These are phyloP conservation scores for Inosperma sp. DNA, from an alignment of 768 basidiomycete genomes.

Conservation along the genomic window DNA sequence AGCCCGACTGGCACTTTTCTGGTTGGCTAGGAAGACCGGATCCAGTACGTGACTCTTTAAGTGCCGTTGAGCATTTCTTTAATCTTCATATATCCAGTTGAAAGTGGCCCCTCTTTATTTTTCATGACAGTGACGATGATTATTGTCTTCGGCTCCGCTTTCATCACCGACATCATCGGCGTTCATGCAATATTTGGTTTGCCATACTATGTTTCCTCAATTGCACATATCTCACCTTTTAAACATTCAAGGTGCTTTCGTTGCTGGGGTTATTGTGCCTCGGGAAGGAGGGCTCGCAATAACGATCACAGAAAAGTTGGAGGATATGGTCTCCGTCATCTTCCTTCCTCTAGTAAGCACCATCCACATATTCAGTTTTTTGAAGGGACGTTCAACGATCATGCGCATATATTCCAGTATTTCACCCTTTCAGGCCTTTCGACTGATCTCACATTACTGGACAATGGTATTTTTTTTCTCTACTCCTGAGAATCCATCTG, in stretches of 20 bases:
- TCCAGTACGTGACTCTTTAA: constrained; percentile 43
- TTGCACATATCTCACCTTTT: neutral
- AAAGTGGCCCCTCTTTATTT: constrained; percentile 79
- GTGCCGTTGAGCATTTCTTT: neutral
- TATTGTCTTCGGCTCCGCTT: constrained; percentile 79
- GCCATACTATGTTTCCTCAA: constrained; percentile 9
- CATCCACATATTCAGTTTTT: neutral
- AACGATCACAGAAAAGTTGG: constrained; percentile 89
- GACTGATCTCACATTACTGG: constrained; percentile 80
- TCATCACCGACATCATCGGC: constrained; percentile 91
- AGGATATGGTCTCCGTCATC: constrained; percentile 88
- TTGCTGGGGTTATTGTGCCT: constrained; percentile 78
- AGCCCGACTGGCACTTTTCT: constrained; percentile 54
- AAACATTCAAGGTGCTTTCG: constrained; percentile 58
- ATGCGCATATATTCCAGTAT: constrained; percentile 48
- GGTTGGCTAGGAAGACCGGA: constrained; percentile 75
- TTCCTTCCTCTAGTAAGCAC: constrained; percentile 75
- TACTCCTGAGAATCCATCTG: neutral
- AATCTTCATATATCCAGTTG: constrained; percentile 31
- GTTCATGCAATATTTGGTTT: constrained; percentile 87
- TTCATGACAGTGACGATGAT: constrained; percentile 87
- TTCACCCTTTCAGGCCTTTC: constrained; percentile 89
- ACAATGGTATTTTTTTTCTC: constrained; percentile 50
- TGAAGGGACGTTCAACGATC: too few relatives aligned
- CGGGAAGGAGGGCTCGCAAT: constrained; percentile 85